Base-by-base conservation (phyloP, 2,329 filamentous ascomycete species). In the Sporothrix brasiliensis region DNA sequence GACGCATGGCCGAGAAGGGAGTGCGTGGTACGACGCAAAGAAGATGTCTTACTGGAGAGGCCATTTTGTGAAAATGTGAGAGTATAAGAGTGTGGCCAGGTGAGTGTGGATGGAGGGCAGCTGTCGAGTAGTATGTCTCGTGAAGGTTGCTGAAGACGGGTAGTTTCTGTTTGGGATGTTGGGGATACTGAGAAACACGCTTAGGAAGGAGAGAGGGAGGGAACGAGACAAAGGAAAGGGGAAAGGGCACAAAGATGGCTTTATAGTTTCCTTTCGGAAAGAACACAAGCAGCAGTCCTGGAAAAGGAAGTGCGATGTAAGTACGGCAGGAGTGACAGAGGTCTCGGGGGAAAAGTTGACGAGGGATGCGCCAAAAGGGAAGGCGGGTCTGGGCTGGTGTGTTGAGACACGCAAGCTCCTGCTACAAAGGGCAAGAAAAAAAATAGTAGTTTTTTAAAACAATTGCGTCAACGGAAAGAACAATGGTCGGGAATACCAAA, bases 41-140 rank as follows among this genome's bases (percentile, higher is more conserved):
- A 34, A n/a, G 44, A n/a, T 14, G 21, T 50, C 47, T 65, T 65
- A 63, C 58, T 34, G 61, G 7, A 49, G 44, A 34, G n/a, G 63
- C 27, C 63, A 66, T 66, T 66, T 30, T 66, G n/a, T 27, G 58
- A 47, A 9, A 19, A 24, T 63, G n/a, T 63, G 39, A 63, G 16
- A 5, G 13, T 61, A 19, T 60, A 30, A 21, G 30, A 34, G 13
- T 41, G 16, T 4, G 52, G 16, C 21, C 16, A 24, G 41, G 21
- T 54, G 41, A 13, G 41, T 27, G 52, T 24, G 21, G 24, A 39
- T 44, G 21, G 58, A 61, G 5, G 39, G n/a, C 14, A 11, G 24
- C 16, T 65, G 60, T 49, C 60, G 60, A 49, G 11, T 41, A 11
- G 34, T 21, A 14, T 44, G 39, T 61, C 58, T 24, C 44, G 58